Percentiles rank a stretch among this genome's conserved stretches.
Evolutionary conservation across 257 asterid species (phyloP).

Genomic region (Cruciata laevipes): DNA sequence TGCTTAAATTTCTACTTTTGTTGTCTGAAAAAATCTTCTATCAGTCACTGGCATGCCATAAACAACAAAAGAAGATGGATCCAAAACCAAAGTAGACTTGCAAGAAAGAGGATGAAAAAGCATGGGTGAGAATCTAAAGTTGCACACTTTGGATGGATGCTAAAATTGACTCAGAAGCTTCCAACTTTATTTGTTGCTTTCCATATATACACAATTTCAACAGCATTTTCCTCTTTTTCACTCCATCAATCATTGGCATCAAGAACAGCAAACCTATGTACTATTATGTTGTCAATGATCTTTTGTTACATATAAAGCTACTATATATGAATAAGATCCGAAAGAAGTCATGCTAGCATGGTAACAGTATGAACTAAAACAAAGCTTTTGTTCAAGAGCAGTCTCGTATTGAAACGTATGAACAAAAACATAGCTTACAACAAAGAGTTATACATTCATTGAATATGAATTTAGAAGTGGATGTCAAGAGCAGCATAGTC

Average conservation of each 20-base stretch:
- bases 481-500: no score
- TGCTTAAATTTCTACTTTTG: background rate
- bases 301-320: background rate
- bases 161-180: background rate
- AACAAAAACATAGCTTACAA: no score
- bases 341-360: background rate
- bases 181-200: background rate
- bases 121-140: background rate
- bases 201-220: conserved; percentile 1
- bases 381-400: no score
- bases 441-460: no score
- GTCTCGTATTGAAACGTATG: no score
- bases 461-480: no score
- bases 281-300: background rate
- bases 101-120: background rate
- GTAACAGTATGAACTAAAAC: no score
- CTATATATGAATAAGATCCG: background rate
- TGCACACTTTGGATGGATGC: background rate
- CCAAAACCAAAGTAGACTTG: conserved; percentile 5
- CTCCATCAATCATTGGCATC: background rate
- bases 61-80: conserved; percentile 3
- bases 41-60: background rate
- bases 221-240: background rate
- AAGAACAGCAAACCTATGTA: background rate
- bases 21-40: background rate